Percentiles rank a stretch among this genome's conserved stretches.
Evolutionary conservation across 1,284 basidiomycete genomes (phyloP).

Genomic region (Ceratobasidium sp.): DNA sequence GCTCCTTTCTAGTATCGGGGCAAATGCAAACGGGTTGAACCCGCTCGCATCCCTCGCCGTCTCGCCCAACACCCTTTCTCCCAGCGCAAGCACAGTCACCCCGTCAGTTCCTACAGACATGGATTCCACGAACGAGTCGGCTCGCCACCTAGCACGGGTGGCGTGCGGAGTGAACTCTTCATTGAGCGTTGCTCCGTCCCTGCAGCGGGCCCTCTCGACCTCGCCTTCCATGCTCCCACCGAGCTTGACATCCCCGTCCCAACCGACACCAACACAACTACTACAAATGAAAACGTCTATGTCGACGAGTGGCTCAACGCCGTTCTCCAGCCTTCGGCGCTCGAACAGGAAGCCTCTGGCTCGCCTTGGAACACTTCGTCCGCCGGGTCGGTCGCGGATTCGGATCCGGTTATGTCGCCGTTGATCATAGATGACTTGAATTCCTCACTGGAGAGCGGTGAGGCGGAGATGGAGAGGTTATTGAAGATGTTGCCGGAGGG

Average conservation of each 20-base stretch:
- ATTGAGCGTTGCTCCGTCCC: constrained; percentile 74
- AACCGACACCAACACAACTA: constrained; percentile 31
- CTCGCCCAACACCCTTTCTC: constrained; percentile 54
- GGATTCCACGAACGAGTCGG: constrained; percentile 65
- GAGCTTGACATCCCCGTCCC: constrained; percentile 38
- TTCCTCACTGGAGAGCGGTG: constrained; percentile 47
- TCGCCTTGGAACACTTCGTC: constrained; percentile 47
- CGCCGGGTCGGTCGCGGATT: constrained; percentile 43
- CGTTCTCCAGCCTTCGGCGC: constrained; percentile 42
- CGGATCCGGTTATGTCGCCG: constrained; percentile 46
- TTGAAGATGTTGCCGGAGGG: constrained; percentile 48
- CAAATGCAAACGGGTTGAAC: constrained; percentile 49
- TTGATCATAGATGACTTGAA: constrained; percentile 44
- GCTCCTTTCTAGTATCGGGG: constrained; percentile 52
- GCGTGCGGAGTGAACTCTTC: constrained; percentile 73
- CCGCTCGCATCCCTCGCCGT: constrained; percentile 51
- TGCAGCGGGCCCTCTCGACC: constrained; percentile 75
- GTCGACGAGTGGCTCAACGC: constrained; percentile 44
- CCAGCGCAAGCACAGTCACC: constrained; percentile 55
- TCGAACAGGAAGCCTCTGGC: constrained; percentile 41
- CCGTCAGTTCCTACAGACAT: constrained; percentile 56
- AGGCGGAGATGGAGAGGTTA: constrained; percentile 49
- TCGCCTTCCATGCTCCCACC: constrained; percentile 40
- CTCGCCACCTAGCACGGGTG: constrained; percentile 96
- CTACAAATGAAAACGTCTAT: constrained; percentile 43